Evolutionary conservation across 192 early-diverging fungal genomes (phyloP).

Genomic region (Backusella luteola): DNA sequence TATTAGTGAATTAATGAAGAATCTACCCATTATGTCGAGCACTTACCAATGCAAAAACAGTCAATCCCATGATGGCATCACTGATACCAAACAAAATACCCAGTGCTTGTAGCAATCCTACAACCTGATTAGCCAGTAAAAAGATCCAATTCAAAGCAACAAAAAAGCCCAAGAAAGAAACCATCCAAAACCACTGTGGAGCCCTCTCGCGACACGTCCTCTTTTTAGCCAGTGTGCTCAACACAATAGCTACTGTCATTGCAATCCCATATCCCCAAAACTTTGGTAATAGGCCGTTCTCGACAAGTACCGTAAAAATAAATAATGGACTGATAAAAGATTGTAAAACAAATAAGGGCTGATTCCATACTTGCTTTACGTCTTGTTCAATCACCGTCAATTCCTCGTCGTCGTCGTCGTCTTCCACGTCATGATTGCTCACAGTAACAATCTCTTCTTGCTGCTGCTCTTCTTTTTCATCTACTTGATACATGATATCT

Average conservation of each 20-base stretch:
- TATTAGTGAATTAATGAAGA: background rate
- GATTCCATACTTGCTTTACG: background rate
- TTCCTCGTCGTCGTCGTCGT: background rate
- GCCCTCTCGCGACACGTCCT: slow-evolving; percentile 32
- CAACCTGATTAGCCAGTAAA: slow-evolving; percentile 83
- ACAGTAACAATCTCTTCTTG: background rate
- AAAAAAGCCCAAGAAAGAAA: slow-evolving; percentile 68
- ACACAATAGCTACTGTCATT: slow-evolving; percentile 23
- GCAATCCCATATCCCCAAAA: slow-evolving; percentile 17
- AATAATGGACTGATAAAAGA: background rate
- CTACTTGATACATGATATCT: slow-evolving; percentile 35
- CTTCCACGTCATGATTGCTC: background rate
- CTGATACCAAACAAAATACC: slow-evolving; percentile 74
- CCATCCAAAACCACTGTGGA: slow-evolving; percentile 38
- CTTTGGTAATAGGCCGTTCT: slow-evolving; percentile 11
- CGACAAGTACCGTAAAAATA: slow-evolving; percentile 3
- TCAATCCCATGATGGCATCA: slow-evolving; percentile 77
- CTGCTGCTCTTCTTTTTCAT: slow-evolving; percentile 15
- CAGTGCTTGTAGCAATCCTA: slow-evolving; percentile 77
- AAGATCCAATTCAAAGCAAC: slow-evolving; percentile 81
- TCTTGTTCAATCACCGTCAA: slow-evolving; percentile 1
- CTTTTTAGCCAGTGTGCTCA: slow-evolving; percentile 19
- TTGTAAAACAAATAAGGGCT: background rate
- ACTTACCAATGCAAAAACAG: slow-evolving; percentile 80
- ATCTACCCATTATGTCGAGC: background rate